Conservation (phyloP, 805 yeast genomes). For the Cyberlindnera samutprakarnensis region DNA sequence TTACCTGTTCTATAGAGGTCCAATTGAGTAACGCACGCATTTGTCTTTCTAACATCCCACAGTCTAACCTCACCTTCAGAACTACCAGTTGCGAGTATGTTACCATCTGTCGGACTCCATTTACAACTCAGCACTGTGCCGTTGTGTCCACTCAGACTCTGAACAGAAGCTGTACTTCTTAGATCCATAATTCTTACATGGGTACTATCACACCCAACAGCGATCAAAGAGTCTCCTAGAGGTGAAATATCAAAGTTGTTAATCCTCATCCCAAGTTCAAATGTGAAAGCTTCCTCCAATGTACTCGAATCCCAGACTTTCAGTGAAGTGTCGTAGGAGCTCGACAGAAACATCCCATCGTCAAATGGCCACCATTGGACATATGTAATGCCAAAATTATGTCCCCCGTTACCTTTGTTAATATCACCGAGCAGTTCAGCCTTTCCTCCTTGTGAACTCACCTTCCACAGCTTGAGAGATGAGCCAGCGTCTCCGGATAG, state of each 20-base stretch:
- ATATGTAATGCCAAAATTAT: conserved; percentile 65
- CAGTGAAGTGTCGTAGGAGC: conserved; percentile 72
- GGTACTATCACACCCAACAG: conserved; percentile 65
- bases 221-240: conserved; percentile 46
- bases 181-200: conserved; percentile 66
- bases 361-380: conserved; percentile 88
- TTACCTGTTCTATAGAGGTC: conserved; percentile 45
- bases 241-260: conserved; percentile 55
- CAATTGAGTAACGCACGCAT: conserved; percentile 53
- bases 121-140: conserved; percentile 48
- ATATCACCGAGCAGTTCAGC: conserved; percentile 10
- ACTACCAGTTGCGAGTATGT: conserved; percentile 72
- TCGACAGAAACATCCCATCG: conserved; percentile 75
- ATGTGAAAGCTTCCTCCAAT: conserved; percentile 58
- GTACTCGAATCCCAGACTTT: conserved; percentile 76
- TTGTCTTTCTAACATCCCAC: conserved; percentile 79
- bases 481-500: conserved; percentile 74
- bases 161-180: conserved; percentile 65
- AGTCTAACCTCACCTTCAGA: conserved; percentile 71
- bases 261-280: conserved; percentile 54
- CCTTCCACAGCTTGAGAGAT: conserved; percentile 60
- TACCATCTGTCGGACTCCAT: conserved; percentile 65
- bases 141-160: conserved; percentile 55
- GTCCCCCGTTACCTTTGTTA: conserved; percentile 34
- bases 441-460: conserved; percentile 13